These are phyloP conservation scores for Aspergillus panamensis DNA, from an alignment of 495 filamentous ascomycete species.

Conservation along the genomic window DNA sequence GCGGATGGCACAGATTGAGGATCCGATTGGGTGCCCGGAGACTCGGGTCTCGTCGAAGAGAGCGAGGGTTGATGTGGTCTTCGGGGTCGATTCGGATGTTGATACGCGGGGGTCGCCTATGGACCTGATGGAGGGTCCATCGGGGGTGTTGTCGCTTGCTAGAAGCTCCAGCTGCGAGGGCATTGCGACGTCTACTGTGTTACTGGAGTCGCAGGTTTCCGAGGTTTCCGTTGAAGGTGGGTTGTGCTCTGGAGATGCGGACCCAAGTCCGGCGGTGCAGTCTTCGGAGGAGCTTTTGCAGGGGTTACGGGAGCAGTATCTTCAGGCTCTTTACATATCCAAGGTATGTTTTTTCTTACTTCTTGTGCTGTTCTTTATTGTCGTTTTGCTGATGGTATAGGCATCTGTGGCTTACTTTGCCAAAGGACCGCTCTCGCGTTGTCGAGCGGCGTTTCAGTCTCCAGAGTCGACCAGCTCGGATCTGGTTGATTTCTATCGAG, in stretches of 20 bases:
- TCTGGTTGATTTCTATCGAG: slow-evolving; percentile 65
- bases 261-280: slow-evolving; percentile 32
- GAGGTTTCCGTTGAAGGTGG: slow-evolving; percentile 8
- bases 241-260: slow-evolving; percentile 11
- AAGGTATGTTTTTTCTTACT: slow-evolving; percentile 50
- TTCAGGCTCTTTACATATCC: slow-evolving; percentile 86
- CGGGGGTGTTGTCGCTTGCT: not conserved
- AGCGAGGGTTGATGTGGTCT: slow-evolving; percentile 30
- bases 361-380: not conserved
- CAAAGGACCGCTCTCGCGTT: slow-evolving; percentile 90
- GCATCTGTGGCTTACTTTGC: slow-evolving; percentile 94
- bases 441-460: slow-evolving; percentile 69
- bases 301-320: slow-evolving; percentile 71
- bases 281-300: slow-evolving; percentile 62
- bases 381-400: slow-evolving; percentile 32
- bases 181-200: not conserved
- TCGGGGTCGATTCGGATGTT: slow-evolving; percentile 29
- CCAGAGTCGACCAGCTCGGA: slow-evolving; percentile 47
- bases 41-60: slow-evolving; percentile 21
- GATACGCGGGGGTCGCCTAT: slow-evolving; percentile 20
- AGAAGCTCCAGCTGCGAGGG: slow-evolving; percentile 15
- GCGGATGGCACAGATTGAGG: slow-evolving; percentile 38
- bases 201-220: slow-evolving; percentile 18
- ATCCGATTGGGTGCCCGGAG: slow-evolving; percentile 26
- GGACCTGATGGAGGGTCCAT: slow-evolving; percentile 12